Percentiles rank a stretch among this genome's conserved stretches.
phyloP scores from a whole-genome alignment of 352 stramenopile species.

The Globisporangium radiosum region DNA sequence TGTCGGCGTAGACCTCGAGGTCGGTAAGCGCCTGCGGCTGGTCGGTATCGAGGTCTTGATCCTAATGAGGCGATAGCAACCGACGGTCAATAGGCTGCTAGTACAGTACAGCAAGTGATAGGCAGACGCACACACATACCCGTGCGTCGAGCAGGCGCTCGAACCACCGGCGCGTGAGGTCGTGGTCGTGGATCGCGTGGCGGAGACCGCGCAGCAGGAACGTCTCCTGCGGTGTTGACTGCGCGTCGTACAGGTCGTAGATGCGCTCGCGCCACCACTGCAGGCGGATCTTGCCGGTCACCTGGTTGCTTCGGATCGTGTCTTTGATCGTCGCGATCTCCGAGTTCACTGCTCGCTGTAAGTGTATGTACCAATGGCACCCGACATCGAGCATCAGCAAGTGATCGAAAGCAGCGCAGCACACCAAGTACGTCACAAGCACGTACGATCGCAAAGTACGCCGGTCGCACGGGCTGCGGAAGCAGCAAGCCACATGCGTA shows the following conservation, averaged over 20 bases:
- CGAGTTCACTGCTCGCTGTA: conserved; percentile 83
- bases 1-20: conserved; percentile 82
- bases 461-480: conserved; percentile 44
- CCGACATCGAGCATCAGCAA: too few species aligned
- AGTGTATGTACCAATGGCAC: background rate
- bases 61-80: conserved; percentile 19
- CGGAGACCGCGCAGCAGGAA: conserved; percentile 64
- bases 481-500: conserved; percentile 73
- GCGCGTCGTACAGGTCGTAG: conserved; percentile 51
- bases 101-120: background rate
- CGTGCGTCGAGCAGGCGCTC: conserved; percentile 87
- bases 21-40: conserved; percentile 63
- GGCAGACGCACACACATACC: conserved; percentile 14
- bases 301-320: conserved; percentile 74
- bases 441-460: conserved; percentile 80
- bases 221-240: conserved; percentile 31
- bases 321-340: conserved; percentile 90
- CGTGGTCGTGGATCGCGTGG: conserved; percentile 55
- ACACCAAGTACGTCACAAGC: too few species aligned
- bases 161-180: conserved; percentile 87
- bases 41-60: conserved; percentile 81
- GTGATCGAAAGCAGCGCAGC: too few species aligned
- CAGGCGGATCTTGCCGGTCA: conserved; percentile 86
- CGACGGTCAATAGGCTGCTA: background rate
- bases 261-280: conserved; percentile 90